Evolutionary conservation across 2,329 filamentous ascomycete species (phyloP).

Genomic region (Seiridium unicorne): DNA sequence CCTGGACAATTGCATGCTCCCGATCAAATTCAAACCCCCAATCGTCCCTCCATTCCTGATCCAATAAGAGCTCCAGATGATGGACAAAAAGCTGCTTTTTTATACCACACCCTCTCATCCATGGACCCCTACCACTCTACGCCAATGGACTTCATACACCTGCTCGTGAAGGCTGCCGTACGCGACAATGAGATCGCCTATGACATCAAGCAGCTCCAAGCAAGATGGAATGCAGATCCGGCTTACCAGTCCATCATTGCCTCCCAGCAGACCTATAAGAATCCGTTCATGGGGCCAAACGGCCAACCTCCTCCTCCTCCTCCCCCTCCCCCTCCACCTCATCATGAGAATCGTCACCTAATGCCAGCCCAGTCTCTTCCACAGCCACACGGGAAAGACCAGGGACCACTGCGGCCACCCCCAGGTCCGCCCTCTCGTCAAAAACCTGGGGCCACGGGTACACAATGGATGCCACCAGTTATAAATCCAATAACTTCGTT

Average conservation of each 20-base stretch:
- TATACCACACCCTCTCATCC: no score
- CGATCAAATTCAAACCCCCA: no score
- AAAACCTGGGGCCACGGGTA: no score
- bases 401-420: no score
- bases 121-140: constrained; percentile 10
- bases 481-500: no score
- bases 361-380: not conserved
- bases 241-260: not conserved
- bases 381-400: not conserved
- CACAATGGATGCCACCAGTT: no score
- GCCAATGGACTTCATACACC: constrained; percentile 17
- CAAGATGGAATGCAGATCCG: constrained; percentile 4
- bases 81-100: no score
- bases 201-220: constrained; percentile 9
- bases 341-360: not conserved
- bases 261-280: not conserved
- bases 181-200: constrained; percentile 14
- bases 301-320: not conserved
- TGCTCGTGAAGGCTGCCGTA: constrained; percentile 17
- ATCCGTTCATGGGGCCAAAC: constrained; percentile 12
- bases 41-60: no score
- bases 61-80: no score
- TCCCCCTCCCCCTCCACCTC: not conserved
- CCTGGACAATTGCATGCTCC: no score
- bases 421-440: no score